phyloP scores from a whole-genome alignment of 2,329 filamentous ascomycete genomes.

The Trichophyton rubrum region DNA sequence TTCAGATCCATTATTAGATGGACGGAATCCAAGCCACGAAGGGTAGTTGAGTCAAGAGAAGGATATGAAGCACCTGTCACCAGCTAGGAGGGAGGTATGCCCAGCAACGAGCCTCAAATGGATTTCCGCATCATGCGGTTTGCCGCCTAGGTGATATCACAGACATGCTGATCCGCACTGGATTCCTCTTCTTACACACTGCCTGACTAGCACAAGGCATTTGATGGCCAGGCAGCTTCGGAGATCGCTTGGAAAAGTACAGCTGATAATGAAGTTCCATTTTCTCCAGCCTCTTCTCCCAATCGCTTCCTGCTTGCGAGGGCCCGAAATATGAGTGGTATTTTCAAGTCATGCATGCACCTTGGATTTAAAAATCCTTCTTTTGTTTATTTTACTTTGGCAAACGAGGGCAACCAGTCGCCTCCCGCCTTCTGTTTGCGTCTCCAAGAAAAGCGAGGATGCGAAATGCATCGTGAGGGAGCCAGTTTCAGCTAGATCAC shows the following conservation, averaged over 20 bases:
- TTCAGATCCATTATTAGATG: neutral
- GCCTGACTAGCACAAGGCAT: neutral
- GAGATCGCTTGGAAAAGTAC: neutral
- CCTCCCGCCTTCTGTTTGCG: neutral
- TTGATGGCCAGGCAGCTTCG: neutral
- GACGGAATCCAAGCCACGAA: neutral
- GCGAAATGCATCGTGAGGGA: neutral
- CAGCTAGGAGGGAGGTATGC: neutral
- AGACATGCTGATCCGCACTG: neutral
- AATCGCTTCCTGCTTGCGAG: neutral
- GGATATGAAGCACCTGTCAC: neutral
- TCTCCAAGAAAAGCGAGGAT: constrained; percentile 1
- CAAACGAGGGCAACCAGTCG: constrained; percentile 1
- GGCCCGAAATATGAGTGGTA: no score
- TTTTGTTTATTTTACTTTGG: neutral
- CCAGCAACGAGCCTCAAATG: neutral
- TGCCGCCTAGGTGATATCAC: constrained; percentile 3
- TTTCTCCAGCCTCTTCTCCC: neutral
- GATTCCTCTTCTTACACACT: neutral
- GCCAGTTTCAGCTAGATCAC: constrained; percentile 4
- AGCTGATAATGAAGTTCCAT: neutral
- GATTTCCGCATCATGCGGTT: constrained; percentile 3
- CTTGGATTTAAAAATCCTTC: neutral
- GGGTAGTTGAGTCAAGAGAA: neutral
- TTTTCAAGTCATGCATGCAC: neutral